A percentile compares a stretch with the other conserved stretches of the same genome.
Conservation (phyloP, 1,284 basidiomycete species). For the Naganishia sp. region DNA sequence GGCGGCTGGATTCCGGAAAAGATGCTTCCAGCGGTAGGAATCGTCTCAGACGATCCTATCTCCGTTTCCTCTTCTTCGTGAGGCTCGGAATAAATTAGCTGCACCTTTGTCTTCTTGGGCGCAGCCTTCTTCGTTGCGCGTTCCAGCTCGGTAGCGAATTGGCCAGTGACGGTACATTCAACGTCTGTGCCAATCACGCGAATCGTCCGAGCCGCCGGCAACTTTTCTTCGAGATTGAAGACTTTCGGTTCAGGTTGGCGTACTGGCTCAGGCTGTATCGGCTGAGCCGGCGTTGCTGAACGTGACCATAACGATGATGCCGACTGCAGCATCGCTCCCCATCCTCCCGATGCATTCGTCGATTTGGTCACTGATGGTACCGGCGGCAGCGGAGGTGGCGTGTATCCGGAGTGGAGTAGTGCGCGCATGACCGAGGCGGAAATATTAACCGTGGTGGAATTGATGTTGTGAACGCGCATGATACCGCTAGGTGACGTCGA, state of each 20-base stretch:
- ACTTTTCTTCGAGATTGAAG: constrained; percentile 74
- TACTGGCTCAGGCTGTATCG: constrained; percentile 48
- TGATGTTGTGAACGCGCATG: constrained; percentile 70
- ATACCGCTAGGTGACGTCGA: constrained; percentile 56
- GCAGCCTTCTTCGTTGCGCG: constrained; percentile 95
- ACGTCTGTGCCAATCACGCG: constrained; percentile 62
- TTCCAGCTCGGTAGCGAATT: constrained; percentile 75
- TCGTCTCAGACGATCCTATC: constrained; percentile 55
- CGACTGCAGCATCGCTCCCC: constrained; percentile 29
- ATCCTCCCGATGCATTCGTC: constrained; percentile 30
- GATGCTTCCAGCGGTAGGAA: constrained; percentile 42
- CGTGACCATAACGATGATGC: constrained; percentile 56
- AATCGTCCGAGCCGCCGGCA: constrained; percentile 58
- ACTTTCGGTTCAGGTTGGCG: constrained; percentile 59
- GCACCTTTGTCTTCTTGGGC: constrained; percentile 73
- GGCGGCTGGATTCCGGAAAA: constrained; percentile 52
- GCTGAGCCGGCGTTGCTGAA: constrained; percentile 49
- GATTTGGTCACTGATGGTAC: constrained; percentile 33
- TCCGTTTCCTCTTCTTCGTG: constrained; percentile 74
- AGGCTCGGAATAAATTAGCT: constrained; percentile 88
- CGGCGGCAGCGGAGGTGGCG: constrained; percentile 48
- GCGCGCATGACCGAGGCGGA: constrained; percentile 79
- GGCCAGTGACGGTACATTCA: constrained; percentile 69
- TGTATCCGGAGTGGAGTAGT: constrained; percentile 69
- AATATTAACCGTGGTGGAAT: constrained; percentile 72